Evolutionary conservation across 2,329 filamentous ascomycete genomes (phyloP), one percentile per base, ranked within the genome.

Genomic region (Chlorencoelia australis): DNA sequence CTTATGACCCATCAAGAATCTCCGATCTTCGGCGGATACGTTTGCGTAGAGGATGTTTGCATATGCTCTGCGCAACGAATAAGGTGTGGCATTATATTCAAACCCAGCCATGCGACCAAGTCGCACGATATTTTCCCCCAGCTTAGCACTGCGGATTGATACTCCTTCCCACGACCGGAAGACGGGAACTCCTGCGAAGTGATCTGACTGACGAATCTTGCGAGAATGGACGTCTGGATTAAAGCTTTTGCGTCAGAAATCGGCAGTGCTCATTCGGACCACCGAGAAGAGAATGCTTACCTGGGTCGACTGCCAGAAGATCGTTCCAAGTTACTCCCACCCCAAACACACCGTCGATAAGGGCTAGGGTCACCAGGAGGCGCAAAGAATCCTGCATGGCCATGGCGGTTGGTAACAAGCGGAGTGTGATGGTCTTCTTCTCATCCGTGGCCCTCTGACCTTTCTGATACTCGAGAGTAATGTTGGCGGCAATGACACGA

Each of bases 1-100:
- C 17, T 33, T 39, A 30, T 39, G 36, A 21, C 36, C 36, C 36
- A 39, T 39, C 13, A 39, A 28, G 17, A 21, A 39, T 16, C 15
- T 32, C 33, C 36, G 30, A 39, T 39, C 30, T 33, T 39, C 30
- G 5, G 22, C 36, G 17, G 20, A 28, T 39, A 16, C 30, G 6
- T 29, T 39, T 14, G 17, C 30, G 17, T 33, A 27, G 24, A 39
- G 36, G 7, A 33, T 13, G 19, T 39, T 33, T 33, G 36, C 36
- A 17, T 33, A 33, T 6, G 6, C 36, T 30, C 36, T 39, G 4
- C 36, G 30, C 18, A 33, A 20, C 24, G 36, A 10, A 21, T 33
- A 39, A n/a, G 36, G 22, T 21, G 30, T 33, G 22, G 30, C 21
- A 20, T 33, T 33, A 20, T 39, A 18, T 20, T 39, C 15, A 39